Conservation (phyloP, 2,329 filamentous ascomycete genomes). For the Colletotrichum cordylinicola region DNA sequence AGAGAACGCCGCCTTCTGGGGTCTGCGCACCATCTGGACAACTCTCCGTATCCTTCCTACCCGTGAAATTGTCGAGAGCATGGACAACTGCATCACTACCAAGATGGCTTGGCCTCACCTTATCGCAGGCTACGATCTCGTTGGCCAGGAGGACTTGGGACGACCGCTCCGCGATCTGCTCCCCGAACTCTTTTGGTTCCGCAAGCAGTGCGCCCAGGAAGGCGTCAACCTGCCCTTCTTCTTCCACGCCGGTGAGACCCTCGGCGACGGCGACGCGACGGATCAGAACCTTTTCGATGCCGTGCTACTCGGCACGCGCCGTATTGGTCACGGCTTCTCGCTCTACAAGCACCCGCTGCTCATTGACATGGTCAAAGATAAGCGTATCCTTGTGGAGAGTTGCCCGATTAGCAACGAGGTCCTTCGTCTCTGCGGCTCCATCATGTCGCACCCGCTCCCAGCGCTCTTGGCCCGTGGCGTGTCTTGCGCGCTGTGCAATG, state of each 20-base stretch:
- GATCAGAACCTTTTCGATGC: slow-evolving; percentile 77
- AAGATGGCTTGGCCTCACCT: slow-evolving; percentile 76
- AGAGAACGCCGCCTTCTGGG: slow-evolving; percentile 71
- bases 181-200: slow-evolving; percentile 86
- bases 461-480: slow-evolving; percentile 80
- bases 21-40: slow-evolving; percentile 80
- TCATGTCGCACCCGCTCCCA: slow-evolving; percentile 76
- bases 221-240: slow-evolving; percentile 83
- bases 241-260: slow-evolving; percentile 84
- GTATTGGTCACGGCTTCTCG: slow-evolving; percentile 83
- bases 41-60: slow-evolving; percentile 66
- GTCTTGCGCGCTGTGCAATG: slow-evolving; percentile 77
- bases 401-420: slow-evolving; percentile 86
- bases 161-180: slow-evolving; percentile 74
- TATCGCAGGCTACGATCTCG: slow-evolving; percentile 83
- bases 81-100: slow-evolving; percentile 80
- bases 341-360: slow-evolving; percentile 85
- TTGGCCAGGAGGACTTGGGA: slow-evolving; percentile 79
- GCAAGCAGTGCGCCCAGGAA: slow-evolving; percentile 75
- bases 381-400: slow-evolving; percentile 79
- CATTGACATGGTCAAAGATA: slow-evolving; percentile 81
- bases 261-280: slow-evolving; percentile 50
- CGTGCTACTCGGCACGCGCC: slow-evolving; percentile 76
- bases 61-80: slow-evolving; percentile 73
- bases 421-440: slow-evolving; percentile 71